A percentile compares a stretch with the other conserved stretches of the same genome.
These are phyloP conservation scores for Candida vartiovaarae DNA, from an alignment of 805 yeast species.

Conservation along the genomic window DNA sequence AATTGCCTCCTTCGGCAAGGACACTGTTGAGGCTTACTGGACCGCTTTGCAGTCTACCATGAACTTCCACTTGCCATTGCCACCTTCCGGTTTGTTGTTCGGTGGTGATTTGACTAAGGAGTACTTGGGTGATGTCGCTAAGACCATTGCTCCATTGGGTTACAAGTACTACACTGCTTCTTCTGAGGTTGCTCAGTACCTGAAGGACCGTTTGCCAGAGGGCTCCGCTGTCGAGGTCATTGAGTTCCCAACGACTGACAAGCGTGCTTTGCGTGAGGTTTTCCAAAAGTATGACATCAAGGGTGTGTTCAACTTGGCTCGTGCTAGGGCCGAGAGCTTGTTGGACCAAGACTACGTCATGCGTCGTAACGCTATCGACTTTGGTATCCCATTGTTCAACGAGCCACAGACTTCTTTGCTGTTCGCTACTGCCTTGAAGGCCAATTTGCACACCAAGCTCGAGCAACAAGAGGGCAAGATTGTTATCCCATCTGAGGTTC, in stretches of 20 bases:
- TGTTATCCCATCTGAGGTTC: slow-evolving; percentile 75
- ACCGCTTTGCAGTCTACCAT: slow-evolving; percentile 92
- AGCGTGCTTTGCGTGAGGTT: slow-evolving; percentile 87
- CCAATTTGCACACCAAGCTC: slow-evolving; percentile 51
- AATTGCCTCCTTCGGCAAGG: slow-evolving; percentile 91
- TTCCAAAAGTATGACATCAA: slow-evolving; percentile 81
- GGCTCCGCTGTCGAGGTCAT: slow-evolving; percentile 46
- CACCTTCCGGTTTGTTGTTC: slow-evolving; percentile 82
- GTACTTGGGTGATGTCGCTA: slow-evolving; percentile 67
- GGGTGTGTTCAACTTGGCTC: slow-evolving; percentile 89
- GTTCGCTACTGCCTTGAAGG: slow-evolving; percentile 77
- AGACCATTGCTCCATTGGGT: slow-evolving; percentile 62
- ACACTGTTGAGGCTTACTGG: slow-evolving; percentile 91
- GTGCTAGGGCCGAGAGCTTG: slow-evolving; percentile 77
- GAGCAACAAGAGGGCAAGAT: slow-evolving; percentile 43
- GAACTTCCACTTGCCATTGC: slow-evolving; percentile 92
- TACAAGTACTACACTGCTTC: slow-evolving; percentile 79
- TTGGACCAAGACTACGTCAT: slow-evolving; percentile 89
- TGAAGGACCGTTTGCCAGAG: slow-evolving; percentile 39
- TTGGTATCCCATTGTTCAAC: slow-evolving; percentile 91
- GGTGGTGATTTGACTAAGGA: slow-evolving; percentile 87
- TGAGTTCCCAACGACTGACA: slow-evolving; percentile 89
- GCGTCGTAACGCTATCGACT: slow-evolving; percentile 99
- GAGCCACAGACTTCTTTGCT: slow-evolving; percentile 90
- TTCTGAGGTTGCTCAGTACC: slow-evolving; percentile 61